These are phyloP conservation scores for Trichoderma hamatum DNA, from an alignment of 2,329 filamentous ascomycete genomes.

Conservation along the genomic window DNA sequence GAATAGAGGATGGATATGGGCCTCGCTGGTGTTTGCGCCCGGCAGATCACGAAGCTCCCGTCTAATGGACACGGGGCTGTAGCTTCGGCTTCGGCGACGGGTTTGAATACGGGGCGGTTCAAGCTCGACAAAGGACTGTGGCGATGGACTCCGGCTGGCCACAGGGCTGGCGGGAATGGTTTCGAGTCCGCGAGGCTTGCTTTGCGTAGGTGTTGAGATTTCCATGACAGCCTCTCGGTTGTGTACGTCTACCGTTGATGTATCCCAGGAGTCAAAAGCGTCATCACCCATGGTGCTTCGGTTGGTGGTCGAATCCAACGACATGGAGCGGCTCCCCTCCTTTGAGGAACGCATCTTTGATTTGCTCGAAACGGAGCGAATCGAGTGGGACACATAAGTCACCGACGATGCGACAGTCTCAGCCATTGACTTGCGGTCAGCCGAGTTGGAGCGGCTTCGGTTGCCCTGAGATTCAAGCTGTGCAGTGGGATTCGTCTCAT, in stretches of 20 bases:
- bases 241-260: slow-evolving; percentile 66
- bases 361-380: slow-evolving; percentile 60
- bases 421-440: slow-evolving; percentile 35
- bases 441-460: slow-evolving; percentile 49
- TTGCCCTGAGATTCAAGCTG: slow-evolving; percentile 26
- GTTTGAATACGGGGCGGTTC: slow-evolving; percentile 48
- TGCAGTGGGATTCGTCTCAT: slow-evolving; percentile 31
- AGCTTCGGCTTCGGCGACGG: slow-evolving; percentile 53
- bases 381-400: slow-evolving; percentile 50
- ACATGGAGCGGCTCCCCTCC: slow-evolving; percentile 50
- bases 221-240: slow-evolving; percentile 61
- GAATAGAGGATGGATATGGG: slow-evolving; percentile 78
- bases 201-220: slow-evolving; percentile 48
- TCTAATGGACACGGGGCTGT: slow-evolving; percentile 47
- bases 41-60: slow-evolving; percentile 36
- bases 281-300: slow-evolving; percentile 51
- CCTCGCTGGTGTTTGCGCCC: slow-evolving; percentile 53
- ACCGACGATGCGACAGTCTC: slow-evolving; percentile 36
- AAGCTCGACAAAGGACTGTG: slow-evolving; percentile 59
- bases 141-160: slow-evolving; percentile 66
- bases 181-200: slow-evolving; percentile 62
- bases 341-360: slow-evolving; percentile 54
- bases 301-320: slow-evolving; percentile 48
- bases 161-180: slow-evolving; percentile 70
- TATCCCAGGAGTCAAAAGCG: slow-evolving; percentile 76